Evolutionary conservation across 2,329 filamentous ascomycete genomes (phyloP).

Genomic region (Claviceps sp.): DNA sequence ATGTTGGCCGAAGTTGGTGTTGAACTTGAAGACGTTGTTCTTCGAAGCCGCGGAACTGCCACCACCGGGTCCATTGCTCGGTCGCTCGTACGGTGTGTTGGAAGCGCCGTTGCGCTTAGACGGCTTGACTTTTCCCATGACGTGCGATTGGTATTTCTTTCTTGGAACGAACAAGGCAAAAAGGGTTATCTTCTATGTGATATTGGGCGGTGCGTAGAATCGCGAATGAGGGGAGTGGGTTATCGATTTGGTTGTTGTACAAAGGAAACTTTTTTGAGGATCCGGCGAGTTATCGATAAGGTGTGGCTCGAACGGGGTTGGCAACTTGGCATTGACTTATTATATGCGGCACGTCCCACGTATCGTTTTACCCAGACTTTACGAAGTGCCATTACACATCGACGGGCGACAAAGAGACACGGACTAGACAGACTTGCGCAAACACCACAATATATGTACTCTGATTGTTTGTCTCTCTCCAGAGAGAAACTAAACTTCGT

Average conservation of each 20-base stretch:
- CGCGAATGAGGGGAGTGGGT: not conserved
- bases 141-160: not conserved
- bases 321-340: too few relatives aligned
- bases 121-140: constrained; percentile 41
- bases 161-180: too few relatives aligned
- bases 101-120: constrained; percentile 38
- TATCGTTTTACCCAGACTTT: not conserved
- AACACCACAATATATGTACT: too few relatives aligned
- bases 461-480: too few relatives aligned
- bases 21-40: constrained; percentile 96
- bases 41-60: constrained; percentile 15
- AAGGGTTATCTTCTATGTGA: not conserved
- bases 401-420: not conserved
- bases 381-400: not conserved
- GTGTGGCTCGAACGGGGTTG: not conserved
- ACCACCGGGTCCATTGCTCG: constrained; percentile 10
- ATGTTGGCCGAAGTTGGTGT: constrained; percentile 74
- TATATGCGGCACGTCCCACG: not conserved
- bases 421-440: not conserved
- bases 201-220: constrained; percentile 2
- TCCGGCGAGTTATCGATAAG: constrained; percentile 12
- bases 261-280: constrained; percentile 3
- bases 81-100: constrained; percentile 29
- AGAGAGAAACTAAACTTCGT: not conserved
- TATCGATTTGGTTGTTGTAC: not conserved